These are phyloP conservation scores for Parasitella parasitica DNA, from an alignment of 371 early-diverging fungal genomes.

Conservation along the genomic window DNA sequence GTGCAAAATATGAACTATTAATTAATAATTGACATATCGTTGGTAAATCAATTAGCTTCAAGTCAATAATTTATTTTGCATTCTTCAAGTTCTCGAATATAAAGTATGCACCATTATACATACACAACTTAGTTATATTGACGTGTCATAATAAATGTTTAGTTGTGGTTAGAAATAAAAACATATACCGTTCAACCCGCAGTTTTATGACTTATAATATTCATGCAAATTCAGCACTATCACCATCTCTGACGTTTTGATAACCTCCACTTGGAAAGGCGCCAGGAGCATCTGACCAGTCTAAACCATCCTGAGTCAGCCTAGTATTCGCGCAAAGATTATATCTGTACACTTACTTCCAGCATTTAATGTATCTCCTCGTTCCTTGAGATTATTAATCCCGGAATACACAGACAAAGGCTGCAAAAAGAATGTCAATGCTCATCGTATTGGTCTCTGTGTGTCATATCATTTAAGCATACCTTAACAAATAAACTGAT, in stretches of 20 bases:
- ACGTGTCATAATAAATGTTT: too few relatives aligned
- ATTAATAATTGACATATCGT: too few relatives aligned
- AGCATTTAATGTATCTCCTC: slow-evolving; percentile 44
- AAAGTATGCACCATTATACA: too few relatives aligned
- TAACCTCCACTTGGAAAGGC: slow-evolving; percentile 49
- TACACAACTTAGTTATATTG: too few relatives aligned
- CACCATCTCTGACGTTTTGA: slow-evolving; percentile 48
- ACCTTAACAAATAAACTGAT: slow-evolving; percentile 50
- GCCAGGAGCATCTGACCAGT: slow-evolving; percentile 51
- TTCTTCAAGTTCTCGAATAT: too few relatives aligned
- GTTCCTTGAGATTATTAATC: slow-evolving; percentile 39
- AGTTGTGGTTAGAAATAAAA: too few relatives aligned
- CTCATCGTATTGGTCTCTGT: neutral
- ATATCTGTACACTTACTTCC: slow-evolving; percentile 26
- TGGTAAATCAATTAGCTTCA: too few relatives aligned
- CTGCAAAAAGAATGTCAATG: slow-evolving; percentile 13
- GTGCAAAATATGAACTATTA: too few relatives aligned
- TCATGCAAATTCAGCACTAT: slow-evolving; percentile 29
- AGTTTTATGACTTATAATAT: too few relatives aligned
- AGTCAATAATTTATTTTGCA: too few relatives aligned
- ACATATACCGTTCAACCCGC: too few relatives aligned
- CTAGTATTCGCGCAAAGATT: neutral
- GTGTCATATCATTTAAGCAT: neutral
- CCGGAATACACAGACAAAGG: slow-evolving; percentile 46
- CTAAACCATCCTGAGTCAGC: slow-evolving; percentile 14